Evolutionary conservation across 192 early-diverging fungal species (phyloP), one percentile per base, ranked within the genome.

Genomic region (Gamsiella multidivaricata): DNA sequence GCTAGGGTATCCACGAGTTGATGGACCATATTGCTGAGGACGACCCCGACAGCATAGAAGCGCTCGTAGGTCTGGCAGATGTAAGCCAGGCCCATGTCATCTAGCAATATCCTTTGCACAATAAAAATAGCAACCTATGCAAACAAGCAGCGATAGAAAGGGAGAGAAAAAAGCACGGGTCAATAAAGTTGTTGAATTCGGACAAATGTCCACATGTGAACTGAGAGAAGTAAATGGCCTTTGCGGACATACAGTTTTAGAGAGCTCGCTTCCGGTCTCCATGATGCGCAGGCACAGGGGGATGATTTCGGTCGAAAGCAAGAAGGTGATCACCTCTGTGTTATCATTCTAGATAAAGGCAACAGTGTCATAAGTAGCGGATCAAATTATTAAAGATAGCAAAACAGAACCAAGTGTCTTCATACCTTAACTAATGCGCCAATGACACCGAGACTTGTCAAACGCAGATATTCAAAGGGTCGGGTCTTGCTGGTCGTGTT

Each of bases 231-330:
- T n/a, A n/a, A n/a, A n/a, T n/a, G n/a, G n/a, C n/a, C n/a, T n/a
- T n/a, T n/a, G n/a, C n/a, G n/a, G n/a, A 34, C 55, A 47, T 81
- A 81, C 97, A 31, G 95, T 97, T 73, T 99, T 99, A 61, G 94
- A 96, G 39, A 98, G 88, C 72, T 99, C 97, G 69, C 89, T 92
- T 36, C 97, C 97, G 61, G 93, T 95, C 73, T 99, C 97, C 95
- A 99, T 97, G 69, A 99, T 99, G 64, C 97, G 91, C n/a, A 99
- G 83, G 75, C 96, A 98, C 20, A 99, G 89, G 1, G 97, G 97
- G 64, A 99, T 92, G 65, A 99, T 98, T 84, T 99, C 97, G 34
- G 97, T 98, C 20, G 93, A 93, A 5, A 99, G 85, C 60, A 99
- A 86, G 70, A 98, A 99, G 33, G 89, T 91, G 79, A 97, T 98